phyloP scores from a whole-genome alignment of 129 eudicot genomes.

The Escallonia herrerae region DNA sequence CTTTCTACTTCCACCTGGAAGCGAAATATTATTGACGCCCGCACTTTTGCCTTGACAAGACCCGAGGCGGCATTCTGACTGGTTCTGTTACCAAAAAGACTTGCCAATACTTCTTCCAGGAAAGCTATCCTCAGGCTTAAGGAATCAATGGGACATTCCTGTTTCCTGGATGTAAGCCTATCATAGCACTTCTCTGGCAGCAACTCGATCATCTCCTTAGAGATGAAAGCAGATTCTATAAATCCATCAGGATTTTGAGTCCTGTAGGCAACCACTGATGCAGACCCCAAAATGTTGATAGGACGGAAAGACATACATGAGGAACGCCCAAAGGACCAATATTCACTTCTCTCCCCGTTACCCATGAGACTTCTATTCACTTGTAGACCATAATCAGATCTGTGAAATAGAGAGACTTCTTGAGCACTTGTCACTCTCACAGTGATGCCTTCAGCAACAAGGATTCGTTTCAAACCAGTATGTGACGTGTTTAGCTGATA shows the following conservation, averaged over 20 bases:
- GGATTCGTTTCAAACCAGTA: conserved; percentile 52
- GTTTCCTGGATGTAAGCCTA: conserved; percentile 20
- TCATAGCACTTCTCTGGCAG: conserved; percentile 65
- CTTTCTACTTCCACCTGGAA: conserved; percentile 66
- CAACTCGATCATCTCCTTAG: conserved; percentile 43
- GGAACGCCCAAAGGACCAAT: conserved; percentile 28
- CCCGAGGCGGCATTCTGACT: conserved; percentile 17
- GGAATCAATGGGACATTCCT: conserved; percentile 31
- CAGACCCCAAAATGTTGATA: conserved; percentile 51
- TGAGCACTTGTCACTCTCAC: conserved; percentile 58
- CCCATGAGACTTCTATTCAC: conserved; percentile 19
- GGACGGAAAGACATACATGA: conserved; percentile 42
- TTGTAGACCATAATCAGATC: conserved; percentile 23
- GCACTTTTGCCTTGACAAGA: conserved; percentile 39
- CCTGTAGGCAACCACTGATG: conserved; percentile 60
- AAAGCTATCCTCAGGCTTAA: conserved; percentile 35
- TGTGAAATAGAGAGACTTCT: conserved; percentile 46
- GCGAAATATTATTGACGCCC: conserved; percentile 49
- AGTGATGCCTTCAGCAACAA: conserved; percentile 66
- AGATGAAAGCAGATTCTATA: conserved; percentile 26
- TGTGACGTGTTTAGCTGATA: conserved; percentile 53
- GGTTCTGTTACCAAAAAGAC: conserved; percentile 22
- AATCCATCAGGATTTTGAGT: conserved; percentile 35
- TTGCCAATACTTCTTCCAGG: conserved; percentile 42
- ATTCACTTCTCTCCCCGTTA: conserved; percentile 12